phyloP scores from a whole-genome alignment of 2,329 filamentous ascomycete species.

The Alternaria metachromatica region DNA sequence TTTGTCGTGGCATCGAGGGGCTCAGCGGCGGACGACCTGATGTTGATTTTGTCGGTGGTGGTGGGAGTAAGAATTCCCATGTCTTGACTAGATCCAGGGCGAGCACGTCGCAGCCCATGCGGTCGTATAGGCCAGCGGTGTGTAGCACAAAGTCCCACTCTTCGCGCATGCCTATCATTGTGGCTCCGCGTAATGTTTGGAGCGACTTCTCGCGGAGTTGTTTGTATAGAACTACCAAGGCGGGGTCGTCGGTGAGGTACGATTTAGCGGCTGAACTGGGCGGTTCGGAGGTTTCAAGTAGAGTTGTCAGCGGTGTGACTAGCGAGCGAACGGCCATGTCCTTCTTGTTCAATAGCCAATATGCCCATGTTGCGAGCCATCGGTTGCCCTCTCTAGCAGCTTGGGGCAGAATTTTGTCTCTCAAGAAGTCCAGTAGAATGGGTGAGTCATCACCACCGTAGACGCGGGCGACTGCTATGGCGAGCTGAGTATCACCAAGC shows the following conservation, averaged over 20 bases:
- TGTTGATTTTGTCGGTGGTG: conserved; percentile 24
- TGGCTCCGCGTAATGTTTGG: conserved; percentile 84
- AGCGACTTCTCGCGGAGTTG: conserved; percentile 82
- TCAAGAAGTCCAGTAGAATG: conserved; percentile 74
- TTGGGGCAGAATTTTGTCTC: conserved; percentile 78
- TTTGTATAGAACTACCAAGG: conserved; percentile 83
- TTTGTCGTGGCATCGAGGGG: conserved; percentile 34
- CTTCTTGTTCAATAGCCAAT: conserved; percentile 84
- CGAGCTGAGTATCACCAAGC: conserved; percentile 86
- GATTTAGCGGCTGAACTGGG: conserved; percentile 76
- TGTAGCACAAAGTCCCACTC: conserved; percentile 92
- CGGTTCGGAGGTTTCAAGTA: conserved; percentile 72
- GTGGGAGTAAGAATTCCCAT: conserved; percentile 76
- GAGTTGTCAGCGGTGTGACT: conserved; percentile 77
- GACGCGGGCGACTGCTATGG: conserved; percentile 83
- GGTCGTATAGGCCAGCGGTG: conserved; percentile 81
- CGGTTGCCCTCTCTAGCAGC: conserved; percentile 84
- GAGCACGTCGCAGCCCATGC: conserved; percentile 92
- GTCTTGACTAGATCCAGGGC: conserved; percentile 83
- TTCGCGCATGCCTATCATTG: conserved; percentile 75
- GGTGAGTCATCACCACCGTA: conserved; percentile 86
- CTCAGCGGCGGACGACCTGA: conserved; percentile 31
- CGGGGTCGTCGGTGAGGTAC: conserved; percentile 90
- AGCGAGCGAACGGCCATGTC: conserved; percentile 85
- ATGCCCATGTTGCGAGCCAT: conserved; percentile 95